Evolutionary conservation across 306 rosid genomes (phyloP).

Genomic region (Morella rubra): DNA sequence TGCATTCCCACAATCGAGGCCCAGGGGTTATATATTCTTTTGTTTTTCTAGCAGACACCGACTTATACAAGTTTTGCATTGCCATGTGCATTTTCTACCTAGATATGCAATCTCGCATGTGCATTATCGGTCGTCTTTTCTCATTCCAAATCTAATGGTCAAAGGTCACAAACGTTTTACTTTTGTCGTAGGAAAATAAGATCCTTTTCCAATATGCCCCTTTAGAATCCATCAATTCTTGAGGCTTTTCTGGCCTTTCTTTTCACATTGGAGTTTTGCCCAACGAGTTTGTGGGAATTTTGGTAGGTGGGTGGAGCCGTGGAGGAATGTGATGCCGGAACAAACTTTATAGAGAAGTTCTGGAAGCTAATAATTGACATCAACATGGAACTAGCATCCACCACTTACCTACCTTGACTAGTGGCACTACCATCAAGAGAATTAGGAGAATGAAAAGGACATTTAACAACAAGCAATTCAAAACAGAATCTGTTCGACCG

Average conservation of each 20-base stretch:
- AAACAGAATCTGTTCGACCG: constrained; percentile 15
- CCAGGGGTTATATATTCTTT: no score
- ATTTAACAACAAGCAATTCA: constrained; percentile 2
- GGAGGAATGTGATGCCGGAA: background rate
- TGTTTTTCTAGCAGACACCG: no score
- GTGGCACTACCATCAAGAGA: constrained; percentile 1
- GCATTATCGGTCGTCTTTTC: no score
- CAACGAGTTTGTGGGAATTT: background rate
- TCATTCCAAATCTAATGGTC: no score
- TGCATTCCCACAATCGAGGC: background rate
- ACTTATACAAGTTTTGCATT: background rate
- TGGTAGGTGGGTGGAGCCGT: background rate
- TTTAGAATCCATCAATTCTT: no score
- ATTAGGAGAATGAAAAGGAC: constrained; percentile 38
- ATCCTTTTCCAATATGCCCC: no score
- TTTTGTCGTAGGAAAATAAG: no score
- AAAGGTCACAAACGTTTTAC: no score
- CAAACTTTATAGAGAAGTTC: constrained; percentile 5
- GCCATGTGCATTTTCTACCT: background rate
- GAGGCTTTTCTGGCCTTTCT: no score
- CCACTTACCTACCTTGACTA: constrained; percentile 26
- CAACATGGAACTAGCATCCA: constrained; percentile 22
- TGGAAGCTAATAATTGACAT: constrained; percentile 21
- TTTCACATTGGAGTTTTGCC: background rate
- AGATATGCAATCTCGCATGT: background rate